Conservation (phyloP, 306 rosid genomes). For the Dalbergia oliveri region DNA sequence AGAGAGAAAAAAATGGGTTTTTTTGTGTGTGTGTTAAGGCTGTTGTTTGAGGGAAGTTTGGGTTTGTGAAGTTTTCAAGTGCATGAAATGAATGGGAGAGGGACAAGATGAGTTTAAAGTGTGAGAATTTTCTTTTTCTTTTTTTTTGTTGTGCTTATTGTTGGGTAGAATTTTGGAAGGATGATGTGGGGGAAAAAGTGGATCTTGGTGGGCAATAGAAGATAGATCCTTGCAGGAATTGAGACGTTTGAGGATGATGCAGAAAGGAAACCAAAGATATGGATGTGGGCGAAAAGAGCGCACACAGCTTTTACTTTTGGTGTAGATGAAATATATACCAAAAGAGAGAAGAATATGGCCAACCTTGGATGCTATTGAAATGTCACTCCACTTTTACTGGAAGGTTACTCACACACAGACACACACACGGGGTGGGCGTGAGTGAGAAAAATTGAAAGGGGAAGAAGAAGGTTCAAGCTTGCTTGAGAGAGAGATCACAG, state of each 20-base stretch:
- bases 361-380: conserved; percentile 34
- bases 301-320: conserved; percentile 44
- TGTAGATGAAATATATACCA: conserved; percentile 41
- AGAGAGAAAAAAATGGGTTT: background rate
- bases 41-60: conserved; percentile 2
- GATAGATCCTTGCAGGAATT: conserved; percentile 35
- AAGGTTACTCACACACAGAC: background rate
- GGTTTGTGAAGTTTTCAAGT: background rate
- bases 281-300: background rate
- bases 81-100: conserved; percentile 30
- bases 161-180: background rate
- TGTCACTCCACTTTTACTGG: conserved; percentile 41
- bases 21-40: background rate
- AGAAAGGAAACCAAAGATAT: conserved; percentile 33
- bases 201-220: conserved; percentile 33
- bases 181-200: conserved; percentile 8
- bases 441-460: background rate
- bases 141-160: no score
- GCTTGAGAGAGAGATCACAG: background rate
- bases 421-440: conserved; percentile 16
- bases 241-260: conserved; percentile 43
- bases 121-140: background rate
- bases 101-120: conserved; percentile 21
- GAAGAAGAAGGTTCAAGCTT: background rate
- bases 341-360: conserved; percentile 28